These are phyloP conservation scores for Penicillium capsulatum DNA, from an alignment of 2,329 filamentous ascomycete genomes.

Conservation along the genomic window DNA sequence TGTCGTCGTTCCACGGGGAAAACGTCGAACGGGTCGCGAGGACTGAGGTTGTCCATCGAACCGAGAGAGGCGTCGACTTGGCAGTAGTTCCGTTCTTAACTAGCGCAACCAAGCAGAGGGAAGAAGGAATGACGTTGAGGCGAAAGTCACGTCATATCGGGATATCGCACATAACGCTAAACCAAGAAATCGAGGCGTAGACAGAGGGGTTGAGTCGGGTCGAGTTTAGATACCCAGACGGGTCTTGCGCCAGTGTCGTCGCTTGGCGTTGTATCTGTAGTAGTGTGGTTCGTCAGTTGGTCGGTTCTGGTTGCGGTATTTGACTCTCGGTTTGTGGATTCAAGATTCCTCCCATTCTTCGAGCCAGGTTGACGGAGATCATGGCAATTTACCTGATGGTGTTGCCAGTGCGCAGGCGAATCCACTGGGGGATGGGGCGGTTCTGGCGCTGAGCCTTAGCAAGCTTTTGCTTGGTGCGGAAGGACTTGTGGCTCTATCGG, in stretches of 20 bases:
- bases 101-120: slow-evolving; percentile 19
- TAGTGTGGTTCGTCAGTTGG: slow-evolving; percentile 8
- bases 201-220: slow-evolving; percentile 32
- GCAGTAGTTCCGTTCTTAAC: slow-evolving; percentile 22
- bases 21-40: slow-evolving; percentile 1
- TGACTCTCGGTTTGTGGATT: not conserved
- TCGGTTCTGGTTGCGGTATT: not conserved
- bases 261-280: slow-evolving; percentile 97
- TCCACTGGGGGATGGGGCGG: slow-evolving; percentile 99
- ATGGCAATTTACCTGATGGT: slow-evolving; percentile 83
- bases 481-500: slow-evolving; percentile 94
- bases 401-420: slow-evolving; percentile 96
- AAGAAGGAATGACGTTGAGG: slow-evolving; percentile 12
- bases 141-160: slow-evolving; percentile 16
- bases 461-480: slow-evolving; percentile 99
- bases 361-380: slow-evolving; percentile 2
- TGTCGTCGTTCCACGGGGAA: not conserved
- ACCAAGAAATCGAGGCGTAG: slow-evolving; percentile 32
- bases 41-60: slow-evolving; percentile 12
- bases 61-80: slow-evolving; percentile 15
- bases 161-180: slow-evolving; percentile 13
- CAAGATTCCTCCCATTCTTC: not conserved
- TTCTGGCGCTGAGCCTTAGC: slow-evolving; percentile 99
- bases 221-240: slow-evolving; percentile 88
- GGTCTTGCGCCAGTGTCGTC: slow-evolving; percentile 99